Evolutionary conservation across 108 stramenopile genomes (phyloP).

Genomic region (Thalassiosira profunda): DNA sequence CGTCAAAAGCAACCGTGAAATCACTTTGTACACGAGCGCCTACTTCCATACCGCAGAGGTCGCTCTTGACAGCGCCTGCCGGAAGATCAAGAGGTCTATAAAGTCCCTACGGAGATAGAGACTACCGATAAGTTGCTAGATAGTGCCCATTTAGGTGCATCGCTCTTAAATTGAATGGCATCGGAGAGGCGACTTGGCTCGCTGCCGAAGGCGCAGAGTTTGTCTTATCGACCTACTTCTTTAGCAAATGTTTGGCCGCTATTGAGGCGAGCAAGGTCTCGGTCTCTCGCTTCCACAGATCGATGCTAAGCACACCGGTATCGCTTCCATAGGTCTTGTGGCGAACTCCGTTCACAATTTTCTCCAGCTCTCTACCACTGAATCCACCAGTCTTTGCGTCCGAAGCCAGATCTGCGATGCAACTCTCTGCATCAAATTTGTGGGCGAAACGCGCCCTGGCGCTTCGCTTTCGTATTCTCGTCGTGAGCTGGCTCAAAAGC

Average conservation of each 20-base stretch:
- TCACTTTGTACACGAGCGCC: too few relatives aligned
- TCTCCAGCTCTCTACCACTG: slow-evolving; percentile 38
- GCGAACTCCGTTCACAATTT: slow-evolving; percentile 33
- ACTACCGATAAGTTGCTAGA: too few relatives aligned
- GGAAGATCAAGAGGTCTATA: slow-evolving; percentile 53
- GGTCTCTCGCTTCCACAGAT: slow-evolving; percentile 28
- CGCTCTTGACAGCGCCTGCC: slow-evolving; percentile 41
- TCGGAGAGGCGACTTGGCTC: too few relatives aligned
- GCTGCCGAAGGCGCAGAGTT: too few relatives aligned
- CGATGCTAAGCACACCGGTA: slow-evolving; percentile 14
- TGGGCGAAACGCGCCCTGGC: slow-evolving; percentile 10
- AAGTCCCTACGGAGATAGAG: too few relatives aligned
- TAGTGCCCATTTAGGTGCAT: too few relatives aligned
- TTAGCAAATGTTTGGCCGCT: slow-evolving; percentile 31
- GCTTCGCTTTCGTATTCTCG: not conserved
- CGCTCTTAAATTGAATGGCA: too few relatives aligned
- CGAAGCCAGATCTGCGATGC: slow-evolving; percentile 15
- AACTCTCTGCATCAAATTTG: slow-evolving; percentile 19
- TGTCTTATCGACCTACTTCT: too few relatives aligned
- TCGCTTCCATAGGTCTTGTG: slow-evolving; percentile 29
- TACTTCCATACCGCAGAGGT: too few relatives aligned
- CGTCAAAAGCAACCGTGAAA: slow-evolving; percentile 30
- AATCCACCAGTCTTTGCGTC: slow-evolving; percentile 22
- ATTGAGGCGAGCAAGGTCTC: slow-evolving; percentile 13
- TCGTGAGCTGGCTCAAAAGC: not conserved